Conservation (phyloP, 2,329 filamentous ascomycete species). For the Nothomitra cinnamomea region DNA sequence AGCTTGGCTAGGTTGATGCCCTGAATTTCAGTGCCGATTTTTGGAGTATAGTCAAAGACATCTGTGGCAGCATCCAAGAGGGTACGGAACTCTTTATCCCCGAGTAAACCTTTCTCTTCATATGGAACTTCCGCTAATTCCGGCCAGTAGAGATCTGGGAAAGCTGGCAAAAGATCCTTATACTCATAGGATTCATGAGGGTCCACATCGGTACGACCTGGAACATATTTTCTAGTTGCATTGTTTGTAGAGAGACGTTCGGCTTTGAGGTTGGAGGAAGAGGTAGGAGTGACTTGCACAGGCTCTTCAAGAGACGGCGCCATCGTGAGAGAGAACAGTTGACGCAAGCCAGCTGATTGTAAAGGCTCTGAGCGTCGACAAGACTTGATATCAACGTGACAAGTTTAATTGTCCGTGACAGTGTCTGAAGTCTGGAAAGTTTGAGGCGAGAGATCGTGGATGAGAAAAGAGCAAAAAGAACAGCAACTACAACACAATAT, state of each 20-base stretch:
- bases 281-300: slow-evolving; percentile 12
- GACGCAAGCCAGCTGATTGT: background rate
- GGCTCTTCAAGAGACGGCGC: slow-evolving; percentile 19
- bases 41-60: slow-evolving; percentile 38
- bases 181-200: slow-evolving; percentile 32
- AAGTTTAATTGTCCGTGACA: too few relatives aligned
- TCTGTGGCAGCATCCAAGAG: slow-evolving; percentile 34
- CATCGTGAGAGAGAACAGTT: slow-evolving; percentile 11
- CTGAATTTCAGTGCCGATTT: slow-evolving; percentile 36
- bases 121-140: slow-evolving; percentile 31
- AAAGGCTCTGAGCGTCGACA: too few relatives aligned
- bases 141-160: slow-evolving; percentile 35
- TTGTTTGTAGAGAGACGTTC: background rate
- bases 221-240: slow-evolving; percentile 24
- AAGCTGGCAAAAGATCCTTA: slow-evolving; percentile 33
- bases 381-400: too few relatives aligned
- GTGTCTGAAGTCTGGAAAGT: too few relatives aligned
- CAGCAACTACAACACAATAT: too few relatives aligned
- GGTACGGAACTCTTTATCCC: slow-evolving; percentile 35
- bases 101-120: slow-evolving; percentile 35
- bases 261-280: slow-evolving; percentile 12
- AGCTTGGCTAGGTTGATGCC: slow-evolving; percentile 33
- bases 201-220: slow-evolving; percentile 29
- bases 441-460: too few relatives aligned
- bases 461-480: too few relatives aligned